Base-by-base conservation (phyloP, 306 rosid species). In the Corylus heterophylla region DNA sequence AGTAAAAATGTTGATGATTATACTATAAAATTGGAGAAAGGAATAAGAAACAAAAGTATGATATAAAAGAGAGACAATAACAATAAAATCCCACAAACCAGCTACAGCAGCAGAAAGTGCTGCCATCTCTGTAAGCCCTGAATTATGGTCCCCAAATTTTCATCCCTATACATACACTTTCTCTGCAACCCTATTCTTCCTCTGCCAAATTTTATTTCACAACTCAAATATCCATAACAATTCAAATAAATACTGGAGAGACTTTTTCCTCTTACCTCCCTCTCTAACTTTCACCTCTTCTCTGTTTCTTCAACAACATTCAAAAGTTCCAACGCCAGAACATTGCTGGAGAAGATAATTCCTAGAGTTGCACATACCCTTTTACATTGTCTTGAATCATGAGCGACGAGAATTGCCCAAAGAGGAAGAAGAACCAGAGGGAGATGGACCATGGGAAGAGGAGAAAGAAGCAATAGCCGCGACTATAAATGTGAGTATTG, bases 111-210 rank as follows among this genome's bases (percentile, higher is more conserved):
- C 79, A 86, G 86, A 63, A 79, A 83, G 69, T 69, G 88, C 84
- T 76, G 86, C 88, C 78, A 84, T 78, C 82, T 72, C 82, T 73
- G 92, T 84, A 82, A 84, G 91, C 78, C 86, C 76, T 42, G 91
- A 89, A 88, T 85, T 82, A 86, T 86, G 88, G 88, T 85, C 92
- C 89, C 90, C 89, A 89, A 80, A 83, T 22, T 59, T 89, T 84
- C 87, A 89, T 87, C 91, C 89, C 97, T 89, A 90, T 92, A 90
- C 93, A 94, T 90, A 88, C 89, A 90, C 86, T 76, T 80, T 85
- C 90, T 86, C 91, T 88, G 97, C 89, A 87, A 92, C 90, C 92
- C 92, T 89, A 88, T 79, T 84, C 90, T 91, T 86, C 88, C 89
- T 89, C 91, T 86, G 93, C 94, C 92, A 88, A 42, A 81, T 85